Evolutionary conservation across 2,329 filamentous ascomycete species (phyloP), one percentile per base, ranked within the genome.

Genomic region (Lasiodiplodia sp.): DNA sequence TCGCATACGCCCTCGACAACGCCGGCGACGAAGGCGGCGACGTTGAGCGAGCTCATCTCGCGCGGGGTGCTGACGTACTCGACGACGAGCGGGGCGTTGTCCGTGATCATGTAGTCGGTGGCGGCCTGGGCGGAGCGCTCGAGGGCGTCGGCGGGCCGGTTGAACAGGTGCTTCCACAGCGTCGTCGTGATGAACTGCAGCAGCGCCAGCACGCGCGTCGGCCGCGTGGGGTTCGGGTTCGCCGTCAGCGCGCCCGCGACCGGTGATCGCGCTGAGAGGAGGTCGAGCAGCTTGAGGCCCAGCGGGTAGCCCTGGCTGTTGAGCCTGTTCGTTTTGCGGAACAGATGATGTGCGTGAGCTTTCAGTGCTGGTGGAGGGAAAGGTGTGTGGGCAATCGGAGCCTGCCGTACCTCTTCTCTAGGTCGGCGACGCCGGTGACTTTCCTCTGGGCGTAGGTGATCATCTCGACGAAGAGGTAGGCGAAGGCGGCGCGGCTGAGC

Each of bases 21-120:
- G 21, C 96, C 96, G 0, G 96, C 96, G 23, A 97, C 94, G 78
- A 92, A 99, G 11, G 96, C 96, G 21, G 95, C 96, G 81, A 95
- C 97, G 80, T 97, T 98, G 76, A 99, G 86, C 87, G 96, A 92
- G 81, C 88, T 94, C 92, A 99, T 97, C 82, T 99, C 96, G 76
- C 91, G 91, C 18, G 96, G 96, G 66, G 98, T 91, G 75, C 90
- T 93, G 77, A 99, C 92, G 83, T 96, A 98, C 71, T 91, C 91
- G 81, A 97, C 98, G 49, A 98, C 95, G 63, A 98, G 86, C 25
- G 96, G 96, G 79, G 98, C 96, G 82, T 99, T 98, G 83, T 99
- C 96, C 75, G 94, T 93, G 75, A 99, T 96, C 95, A 99, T 98
- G 85, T 98, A 99, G 84, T 98, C 95, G 74, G 96, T 93, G 10